Evolutionary conservation across 495 filamentous ascomycete species (phyloP).

Genomic region (Penicillium manginii): DNA sequence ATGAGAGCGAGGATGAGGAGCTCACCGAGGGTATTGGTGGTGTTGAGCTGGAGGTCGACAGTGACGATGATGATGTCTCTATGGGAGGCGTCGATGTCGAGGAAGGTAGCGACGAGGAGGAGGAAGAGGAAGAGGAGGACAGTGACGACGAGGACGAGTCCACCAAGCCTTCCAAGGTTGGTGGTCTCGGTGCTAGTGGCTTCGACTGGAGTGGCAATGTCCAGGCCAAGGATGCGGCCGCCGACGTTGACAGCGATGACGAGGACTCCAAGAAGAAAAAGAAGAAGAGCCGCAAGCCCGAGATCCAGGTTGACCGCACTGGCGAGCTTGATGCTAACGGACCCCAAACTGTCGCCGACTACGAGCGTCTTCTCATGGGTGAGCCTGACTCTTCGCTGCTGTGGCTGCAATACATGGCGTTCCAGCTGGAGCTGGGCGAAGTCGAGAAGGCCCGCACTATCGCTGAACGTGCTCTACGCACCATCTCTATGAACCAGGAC

Average conservation of each 20-base stretch:
- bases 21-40: constrained; percentile 48
- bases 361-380: constrained; percentile 88
- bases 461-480: constrained; percentile 84
- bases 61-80: constrained; percentile 49
- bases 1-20: constrained; percentile 54
- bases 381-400: constrained; percentile 86
- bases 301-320: constrained; percentile 84
- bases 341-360: constrained; percentile 89
- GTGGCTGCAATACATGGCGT: constrained; percentile 96
- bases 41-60: constrained; percentile 47
- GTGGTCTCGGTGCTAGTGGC: constrained; percentile 72
- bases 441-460: constrained; percentile 82
- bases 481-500: constrained; percentile 85
- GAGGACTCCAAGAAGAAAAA: constrained; percentile 64
- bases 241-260: constrained; percentile 47
- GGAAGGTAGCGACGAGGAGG: constrained; percentile 32
- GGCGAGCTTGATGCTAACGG: constrained; percentile 86
- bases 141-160: constrained; percentile 46
- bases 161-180: constrained; percentile 30
- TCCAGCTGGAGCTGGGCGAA: constrained; percentile 90
- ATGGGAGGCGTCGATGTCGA: constrained; percentile 58
- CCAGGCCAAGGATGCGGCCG: constrained; percentile 50
- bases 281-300: constrained; percentile 77
- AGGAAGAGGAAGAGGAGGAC: constrained; percentile 53
- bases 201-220: constrained; percentile 85